Percentiles rank a stretch among this genome's conserved stretches.
phyloP scores from a whole-genome alignment of 2,329 filamentous ascomycete genomes.

The Pleurostoma richardsiae region DNA sequence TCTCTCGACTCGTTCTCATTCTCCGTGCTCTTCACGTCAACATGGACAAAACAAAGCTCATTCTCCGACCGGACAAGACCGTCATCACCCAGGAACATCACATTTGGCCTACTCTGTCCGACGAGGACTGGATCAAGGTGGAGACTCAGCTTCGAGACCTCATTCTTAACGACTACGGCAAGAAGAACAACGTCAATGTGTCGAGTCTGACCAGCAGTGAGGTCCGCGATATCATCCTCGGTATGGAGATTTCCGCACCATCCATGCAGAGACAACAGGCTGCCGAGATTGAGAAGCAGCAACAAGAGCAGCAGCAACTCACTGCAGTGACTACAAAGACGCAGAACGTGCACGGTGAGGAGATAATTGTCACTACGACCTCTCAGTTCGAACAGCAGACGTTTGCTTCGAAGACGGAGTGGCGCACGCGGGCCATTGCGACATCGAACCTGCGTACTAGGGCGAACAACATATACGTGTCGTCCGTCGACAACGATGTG shows the following conservation, averaged over 20 bases:
- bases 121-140: constrained; percentile 99
- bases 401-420: constrained; percentile 98
- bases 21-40: constrained; percentile 95
- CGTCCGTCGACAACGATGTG: constrained; percentile 85
- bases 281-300: constrained; percentile 97
- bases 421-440: constrained; percentile 93
- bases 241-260: constrained; percentile 98
- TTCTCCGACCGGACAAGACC: constrained; percentile 92
- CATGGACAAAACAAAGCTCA: constrained; percentile 94
- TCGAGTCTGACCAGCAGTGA: constrained; percentile 94
- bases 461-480: constrained; percentile 98
- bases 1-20: constrained; percentile 91
- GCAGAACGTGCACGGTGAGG: constrained; percentile 92
- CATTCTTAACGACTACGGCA: constrained; percentile 97
- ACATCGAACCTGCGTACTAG: constrained; percentile 91
- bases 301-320: constrained; percentile 92
- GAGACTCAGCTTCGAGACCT: constrained; percentile 92
- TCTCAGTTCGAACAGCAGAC: constrained; percentile 97
- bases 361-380: constrained; percentile 96
- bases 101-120: constrained; percentile 91
- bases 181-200: constrained; percentile 99
- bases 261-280: constrained; percentile 98
- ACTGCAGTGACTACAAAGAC: constrained; percentile 98
- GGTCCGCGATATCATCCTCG: constrained; percentile 95
- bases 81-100: constrained; percentile 98